phyloP scores from a whole-genome alignment of 2,329 filamentous ascomycete genomes.

The Cordyceps fumosorosea region DNA sequence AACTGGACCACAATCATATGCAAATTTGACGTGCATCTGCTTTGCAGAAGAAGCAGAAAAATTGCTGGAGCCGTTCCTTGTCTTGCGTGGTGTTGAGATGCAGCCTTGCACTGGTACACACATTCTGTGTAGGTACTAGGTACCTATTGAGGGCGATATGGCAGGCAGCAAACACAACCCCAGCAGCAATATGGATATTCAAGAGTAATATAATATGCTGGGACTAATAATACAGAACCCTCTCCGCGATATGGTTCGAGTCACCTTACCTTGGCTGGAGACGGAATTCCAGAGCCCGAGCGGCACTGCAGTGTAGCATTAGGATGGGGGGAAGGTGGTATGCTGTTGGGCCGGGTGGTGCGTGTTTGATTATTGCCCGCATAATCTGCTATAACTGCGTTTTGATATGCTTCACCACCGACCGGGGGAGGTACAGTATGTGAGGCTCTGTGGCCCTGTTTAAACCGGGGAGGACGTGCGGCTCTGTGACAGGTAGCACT shows the following conservation, averaged over 20 bases:
- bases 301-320: background rate
- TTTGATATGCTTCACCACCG: background rate
- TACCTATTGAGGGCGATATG: too few species aligned
- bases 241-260: constrained; percentile 2
- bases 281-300: background rate
- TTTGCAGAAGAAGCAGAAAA: background rate
- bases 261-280: background rate
- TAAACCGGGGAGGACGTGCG: background rate
- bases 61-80: background rate
- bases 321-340: background rate
- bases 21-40: background rate
- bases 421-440: background rate
- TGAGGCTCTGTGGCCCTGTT: background rate
- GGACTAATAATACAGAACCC: constrained; percentile 1
- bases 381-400: background rate
- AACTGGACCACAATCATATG: background rate
- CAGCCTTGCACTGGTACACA: too few species aligned
- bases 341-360: background rate
- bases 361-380: background rate
- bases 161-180: too few species aligned
- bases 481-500: background rate
- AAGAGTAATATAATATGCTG: background rate
- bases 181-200: too few species aligned
- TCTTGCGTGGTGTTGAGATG: background rate
- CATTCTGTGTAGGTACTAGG: too few species aligned